These are phyloP conservation scores for Aquilaria malaccensis DNA, from an alignment of 345 rosid genomes.

Conservation along the genomic window DNA sequence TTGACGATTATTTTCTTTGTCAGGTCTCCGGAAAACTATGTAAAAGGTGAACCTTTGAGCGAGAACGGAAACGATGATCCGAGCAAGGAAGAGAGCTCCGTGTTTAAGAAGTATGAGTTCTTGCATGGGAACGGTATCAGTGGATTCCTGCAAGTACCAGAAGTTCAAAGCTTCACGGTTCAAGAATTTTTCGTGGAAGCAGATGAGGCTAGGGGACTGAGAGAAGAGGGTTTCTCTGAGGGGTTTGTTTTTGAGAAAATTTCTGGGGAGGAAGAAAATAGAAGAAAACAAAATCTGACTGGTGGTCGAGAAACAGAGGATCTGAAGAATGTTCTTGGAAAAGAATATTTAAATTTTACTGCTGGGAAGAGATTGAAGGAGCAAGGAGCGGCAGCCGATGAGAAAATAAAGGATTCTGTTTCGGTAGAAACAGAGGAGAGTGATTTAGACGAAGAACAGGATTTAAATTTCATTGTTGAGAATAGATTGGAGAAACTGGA, in stretches of 20 bases:
- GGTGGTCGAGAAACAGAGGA: conserved; percentile 5
- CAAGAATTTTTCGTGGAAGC: conserved; percentile 22
- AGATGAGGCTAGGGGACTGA: conserved; percentile 3
- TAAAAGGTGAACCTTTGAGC: conserved; percentile 8
- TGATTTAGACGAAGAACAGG: neutral
- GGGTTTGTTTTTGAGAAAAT: conserved; percentile 4
- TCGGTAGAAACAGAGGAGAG: conserved; percentile 8
- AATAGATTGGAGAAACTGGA: conserved; percentile 7
- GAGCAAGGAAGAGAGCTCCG: conserved; percentile 16
- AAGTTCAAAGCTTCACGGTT: conserved; percentile 27
- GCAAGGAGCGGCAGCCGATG: neutral
- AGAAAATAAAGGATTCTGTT: conserved; percentile 7
- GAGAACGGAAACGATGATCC: conserved; percentile 8
- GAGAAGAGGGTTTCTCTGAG: conserved; percentile 15
- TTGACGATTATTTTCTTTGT: neutral
- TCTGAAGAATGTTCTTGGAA: too few relatives aligned
- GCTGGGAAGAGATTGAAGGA: conserved; percentile 6
- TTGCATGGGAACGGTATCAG: conserved; percentile 24
- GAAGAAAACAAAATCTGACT: neutral
- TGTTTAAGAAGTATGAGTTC: conserved; percentile 32
- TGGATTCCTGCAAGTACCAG: conserved; percentile 51
- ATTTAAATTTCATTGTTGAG: neutral
- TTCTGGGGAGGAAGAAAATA: neutral
- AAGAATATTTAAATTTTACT: conserved; percentile 3
- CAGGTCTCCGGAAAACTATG: too few relatives aligned